Evolutionary conservation across 106 monocot species (phyloP).

Genomic region (Xerophyta viscosa): DNA sequence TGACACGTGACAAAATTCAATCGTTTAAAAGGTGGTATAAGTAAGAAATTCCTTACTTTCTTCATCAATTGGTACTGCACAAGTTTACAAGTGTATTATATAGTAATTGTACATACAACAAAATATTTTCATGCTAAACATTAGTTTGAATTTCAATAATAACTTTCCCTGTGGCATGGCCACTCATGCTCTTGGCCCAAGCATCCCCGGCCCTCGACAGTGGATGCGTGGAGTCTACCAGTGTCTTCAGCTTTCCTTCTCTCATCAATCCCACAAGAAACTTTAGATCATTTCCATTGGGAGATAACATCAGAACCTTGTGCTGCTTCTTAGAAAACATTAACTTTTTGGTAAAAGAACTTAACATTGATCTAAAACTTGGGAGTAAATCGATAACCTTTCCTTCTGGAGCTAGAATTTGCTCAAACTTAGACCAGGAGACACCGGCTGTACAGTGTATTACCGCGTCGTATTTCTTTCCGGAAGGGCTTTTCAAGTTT

Average conservation of each 20-base stretch:
- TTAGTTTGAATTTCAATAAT: constrained; percentile 11
- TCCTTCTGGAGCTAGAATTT: constrained; percentile 2
- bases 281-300: constrained; percentile 10
- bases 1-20: no score
- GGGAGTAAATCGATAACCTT: constrained; percentile 13
- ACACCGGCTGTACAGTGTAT: constrained; percentile 12
- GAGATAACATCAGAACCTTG: background rate
- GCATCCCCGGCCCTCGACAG: constrained; percentile 14
- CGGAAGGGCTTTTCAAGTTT: constrained; percentile 10
- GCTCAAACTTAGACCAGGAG: constrained; percentile 12
- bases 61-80: no score
- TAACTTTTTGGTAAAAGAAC: constrained; percentile 9
- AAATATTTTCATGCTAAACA: no score
- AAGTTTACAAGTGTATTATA: no score
- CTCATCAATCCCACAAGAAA: constrained; percentile 14
- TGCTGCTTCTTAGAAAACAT: constrained; percentile 21
- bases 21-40: no score
- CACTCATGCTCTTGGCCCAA: constrained; percentile 18
- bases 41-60: no score
- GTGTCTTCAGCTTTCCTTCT: constrained; percentile 23
- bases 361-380: background rate
- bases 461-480: constrained; percentile 12
- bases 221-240: constrained; percentile 11
- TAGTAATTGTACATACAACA: no score
- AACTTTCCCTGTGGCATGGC: constrained; percentile 21